A percentile compares a stretch with the other conserved stretches of the same genome.
These are phyloP conservation scores for Podaxis sp. DNA, from an alignment of 768 basidiomycete genomes.

Conservation along the genomic window DNA sequence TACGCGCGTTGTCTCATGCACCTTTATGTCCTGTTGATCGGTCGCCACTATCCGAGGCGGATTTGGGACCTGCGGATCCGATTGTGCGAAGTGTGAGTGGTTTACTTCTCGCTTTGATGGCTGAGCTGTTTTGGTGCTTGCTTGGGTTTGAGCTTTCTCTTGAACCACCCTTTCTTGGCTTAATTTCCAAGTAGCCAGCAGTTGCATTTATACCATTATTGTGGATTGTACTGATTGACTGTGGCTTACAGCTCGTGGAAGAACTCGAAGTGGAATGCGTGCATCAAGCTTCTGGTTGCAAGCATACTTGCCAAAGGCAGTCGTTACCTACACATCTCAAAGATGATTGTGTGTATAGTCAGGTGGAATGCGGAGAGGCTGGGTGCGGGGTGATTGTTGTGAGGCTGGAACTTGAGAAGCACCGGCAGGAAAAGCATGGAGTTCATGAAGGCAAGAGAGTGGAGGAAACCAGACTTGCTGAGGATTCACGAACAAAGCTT, in stretches of 20 bases:
- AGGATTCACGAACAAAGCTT: neutral
- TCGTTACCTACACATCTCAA: constrained; percentile 57
- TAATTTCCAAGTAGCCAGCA: neutral
- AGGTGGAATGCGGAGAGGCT: constrained; percentile 44
- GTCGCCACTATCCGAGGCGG: constrained; percentile 51
- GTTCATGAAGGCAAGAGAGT: neutral
- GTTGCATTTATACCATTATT: neutral
- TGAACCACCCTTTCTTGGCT: too few species aligned
- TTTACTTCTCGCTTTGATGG: neutral
- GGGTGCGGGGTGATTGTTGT: constrained; percentile 40
- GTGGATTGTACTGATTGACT: constrained; percentile 8
- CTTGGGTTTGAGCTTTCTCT: too few species aligned
- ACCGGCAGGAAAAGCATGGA: constrained; percentile 21
- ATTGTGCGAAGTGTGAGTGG: constrained; percentile 68
- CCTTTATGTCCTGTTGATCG: constrained; percentile 84
- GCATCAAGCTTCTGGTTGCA: constrained; percentile 55
- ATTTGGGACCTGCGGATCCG: constrained; percentile 64
- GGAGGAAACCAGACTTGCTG: too few species aligned
- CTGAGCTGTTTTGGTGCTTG: too few species aligned
- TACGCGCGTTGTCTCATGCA: constrained; percentile 60
- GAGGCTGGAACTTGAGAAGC: constrained; percentile 37
- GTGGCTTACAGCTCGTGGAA: constrained; percentile 62
- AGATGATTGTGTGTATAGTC: constrained; percentile 54
- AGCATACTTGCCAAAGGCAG: constrained; percentile 62
- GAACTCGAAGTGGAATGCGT: constrained; percentile 76